Evolutionary conservation across 352 stramenopile species (phyloP).

Genomic region (Phytophthora pinifolia): DNA sequence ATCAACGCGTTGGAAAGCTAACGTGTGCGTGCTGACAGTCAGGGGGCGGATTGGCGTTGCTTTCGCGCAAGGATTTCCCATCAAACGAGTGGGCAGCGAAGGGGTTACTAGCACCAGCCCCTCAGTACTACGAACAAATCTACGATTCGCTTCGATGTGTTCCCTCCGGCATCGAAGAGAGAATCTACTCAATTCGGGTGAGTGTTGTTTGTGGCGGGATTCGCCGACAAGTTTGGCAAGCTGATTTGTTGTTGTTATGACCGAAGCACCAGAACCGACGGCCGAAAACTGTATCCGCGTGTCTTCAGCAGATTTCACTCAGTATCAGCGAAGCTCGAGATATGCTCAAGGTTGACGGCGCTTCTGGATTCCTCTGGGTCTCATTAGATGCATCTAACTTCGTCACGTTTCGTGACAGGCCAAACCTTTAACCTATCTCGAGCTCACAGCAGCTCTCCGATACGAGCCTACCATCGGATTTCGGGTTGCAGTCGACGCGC

Average conservation of each 20-base stretch:
- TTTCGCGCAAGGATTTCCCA: slow-evolving; percentile 53
- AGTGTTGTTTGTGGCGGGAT: not conserved
- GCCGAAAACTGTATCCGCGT: slow-evolving; percentile 24
- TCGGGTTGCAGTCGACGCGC: slow-evolving; percentile 58
- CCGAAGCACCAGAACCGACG: slow-evolving; percentile 26
- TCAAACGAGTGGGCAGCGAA: slow-evolving; percentile 51
- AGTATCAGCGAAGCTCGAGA: slow-evolving; percentile 20
- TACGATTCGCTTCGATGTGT: slow-evolving; percentile 58
- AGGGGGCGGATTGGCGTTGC: slow-evolving; percentile 53
- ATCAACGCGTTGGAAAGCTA: not conserved
- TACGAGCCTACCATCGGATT: slow-evolving; percentile 69
- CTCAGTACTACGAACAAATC: slow-evolving; percentile 41
- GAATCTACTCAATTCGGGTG: slow-evolving; percentile 61
- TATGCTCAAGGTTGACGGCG: slow-evolving; percentile 28
- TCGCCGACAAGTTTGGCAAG: not conserved
- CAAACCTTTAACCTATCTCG: slow-evolving; percentile 49
- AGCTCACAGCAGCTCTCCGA: slow-evolving; percentile 43
- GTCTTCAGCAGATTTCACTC: slow-evolving; percentile 25
- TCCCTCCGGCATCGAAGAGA: slow-evolving; percentile 54
- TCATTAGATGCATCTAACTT: slow-evolving; percentile 1
- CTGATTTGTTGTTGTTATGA: not conserved
- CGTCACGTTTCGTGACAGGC: slow-evolving; percentile 13
- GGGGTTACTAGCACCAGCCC: slow-evolving; percentile 44
- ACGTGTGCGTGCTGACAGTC: slow-evolving; percentile 11
- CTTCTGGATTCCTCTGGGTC: not conserved